Conservation (phyloP, 1,284 basidiomycete genomes). For the Puccinia horiana region DNA sequence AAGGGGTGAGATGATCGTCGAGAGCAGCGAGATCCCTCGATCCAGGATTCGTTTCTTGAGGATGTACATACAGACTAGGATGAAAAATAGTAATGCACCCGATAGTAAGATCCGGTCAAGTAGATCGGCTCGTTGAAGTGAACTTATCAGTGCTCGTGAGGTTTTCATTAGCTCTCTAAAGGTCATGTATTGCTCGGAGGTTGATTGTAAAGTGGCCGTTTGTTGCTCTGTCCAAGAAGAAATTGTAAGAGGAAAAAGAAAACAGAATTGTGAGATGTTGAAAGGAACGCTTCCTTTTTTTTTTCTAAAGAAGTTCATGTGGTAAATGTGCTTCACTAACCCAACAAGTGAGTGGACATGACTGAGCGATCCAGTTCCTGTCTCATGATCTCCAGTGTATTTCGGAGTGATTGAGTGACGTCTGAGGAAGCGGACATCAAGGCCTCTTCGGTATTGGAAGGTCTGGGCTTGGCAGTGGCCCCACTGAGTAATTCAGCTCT, state of each 20-base stretch:
- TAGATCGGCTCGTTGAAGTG: slow-evolving; percentile 83
- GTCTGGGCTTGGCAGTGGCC: background rate
- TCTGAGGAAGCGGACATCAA: slow-evolving; percentile 83
- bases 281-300: background rate
- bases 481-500: slow-evolving; percentile 21
- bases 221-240: slow-evolving; percentile 68
- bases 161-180: slow-evolving; percentile 73
- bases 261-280: background rate
- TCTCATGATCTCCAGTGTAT: slow-evolving; percentile 82
- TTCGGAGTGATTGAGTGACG: slow-evolving; percentile 79
- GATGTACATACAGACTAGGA: slow-evolving; percentile 79
- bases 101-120: slow-evolving; percentile 83
- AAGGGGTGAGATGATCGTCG: slow-evolving; percentile 22
- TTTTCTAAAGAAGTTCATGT: background rate
- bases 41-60: slow-evolving; percentile 82
- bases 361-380: slow-evolving; percentile 85
- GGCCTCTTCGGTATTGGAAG: slow-evolving; percentile 66
- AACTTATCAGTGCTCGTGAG: slow-evolving; percentile 78
- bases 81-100: slow-evolving; percentile 75
- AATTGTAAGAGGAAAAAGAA: background rate
- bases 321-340: slow-evolving; percentile 61
- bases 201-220: slow-evolving; percentile 71
- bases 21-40: slow-evolving; percentile 51
- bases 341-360: slow-evolving; percentile 78
- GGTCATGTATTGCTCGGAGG: slow-evolving; percentile 75